Evolutionary conservation across 129 eudicot genomes (phyloP), one percentile per base, ranked within the genome.

Genomic region (Artemisia argyi): DNA sequence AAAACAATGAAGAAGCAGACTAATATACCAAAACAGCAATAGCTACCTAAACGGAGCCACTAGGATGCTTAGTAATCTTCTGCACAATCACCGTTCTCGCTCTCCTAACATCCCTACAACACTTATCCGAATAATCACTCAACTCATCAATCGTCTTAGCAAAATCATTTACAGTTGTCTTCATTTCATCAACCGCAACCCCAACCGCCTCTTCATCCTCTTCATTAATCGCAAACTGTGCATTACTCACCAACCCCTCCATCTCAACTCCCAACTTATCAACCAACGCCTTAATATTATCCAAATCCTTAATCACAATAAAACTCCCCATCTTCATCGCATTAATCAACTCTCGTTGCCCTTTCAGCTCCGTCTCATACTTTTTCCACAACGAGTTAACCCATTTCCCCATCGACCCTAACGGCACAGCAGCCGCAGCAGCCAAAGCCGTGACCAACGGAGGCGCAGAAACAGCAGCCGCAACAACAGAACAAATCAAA

Each of bases 371-470:
- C 2, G 51, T 80, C 68, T 91, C 97, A 11, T 73, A 83, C 51
- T 82, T 88, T 72, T 75, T 88, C 97, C 97, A 87, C 18, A 88
- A 57, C 2, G 95, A 85, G 64, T 91, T 87, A 3, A 85, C 49
- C 91, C 97, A 91, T 55, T 71, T 83, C 81, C 97, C 97, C 97
- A 85, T 85, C 3, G 95, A 87, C 64, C 97, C 97, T 5, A 85
- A 51, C 0, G 97, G 95, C 79, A 91, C 88, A 0, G 92, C 80
- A 3, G 95, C 97, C 0, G 89, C 97, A 1, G 95, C 97, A 12
- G 95, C 95, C 67, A 91, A 15, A 0, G 97, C 95, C 7, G 89
- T 79, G 69, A 91, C 82, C 68, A 88, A 79, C 0, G 91, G 90
- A 0, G 97, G 95, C 0, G 97, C 97, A 17, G 91, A 65, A 50